Evolutionary conservation across 2,329 filamentous ascomycete genomes (phyloP).

Genomic region (Paecilomyces formosus): DNA sequence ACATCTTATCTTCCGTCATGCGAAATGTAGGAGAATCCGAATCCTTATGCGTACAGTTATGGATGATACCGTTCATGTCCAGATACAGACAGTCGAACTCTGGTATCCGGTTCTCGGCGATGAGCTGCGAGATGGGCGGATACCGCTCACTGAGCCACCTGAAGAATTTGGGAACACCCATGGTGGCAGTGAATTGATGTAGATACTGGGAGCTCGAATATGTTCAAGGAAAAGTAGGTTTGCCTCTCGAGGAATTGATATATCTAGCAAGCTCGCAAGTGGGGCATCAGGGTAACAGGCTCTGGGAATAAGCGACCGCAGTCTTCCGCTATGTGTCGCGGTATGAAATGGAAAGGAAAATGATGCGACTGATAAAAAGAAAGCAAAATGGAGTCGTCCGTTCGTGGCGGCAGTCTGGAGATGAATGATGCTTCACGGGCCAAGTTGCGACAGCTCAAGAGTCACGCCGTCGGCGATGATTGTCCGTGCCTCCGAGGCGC

Average conservation of each 20-base stretch:
- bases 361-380: neutral
- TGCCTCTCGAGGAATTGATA: slow-evolving; percentile 5
- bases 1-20: slow-evolving; percentile 97
- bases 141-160: slow-evolving; percentile 99
- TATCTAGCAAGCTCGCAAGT: slow-evolving; percentile 13
- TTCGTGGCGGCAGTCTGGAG: neutral
- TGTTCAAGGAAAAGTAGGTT: slow-evolving; percentile 7
- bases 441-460: neutral
- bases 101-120: slow-evolving; percentile 96
- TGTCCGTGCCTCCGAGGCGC: neutral
- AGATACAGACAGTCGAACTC: slow-evolving; percentile 94
- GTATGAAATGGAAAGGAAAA: neutral
- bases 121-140: slow-evolving; percentile 95
- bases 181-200: slow-evolving; percentile 27
- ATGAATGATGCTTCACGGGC: neutral
- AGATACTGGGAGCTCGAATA: slow-evolving; percentile 5
- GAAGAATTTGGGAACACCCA: slow-evolving; percentile 84
- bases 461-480: neutral
- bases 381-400: neutral
- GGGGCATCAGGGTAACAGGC: slow-evolving; percentile 2
- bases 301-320: neutral
- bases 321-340: neutral
- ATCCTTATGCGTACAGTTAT: slow-evolving; percentile 98
- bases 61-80: slow-evolving; percentile 97
- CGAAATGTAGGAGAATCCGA: slow-evolving; percentile 85